Conservation (phyloP, 1,284 basidiomycete genomes). For the Puccinia novopanici region DNA sequence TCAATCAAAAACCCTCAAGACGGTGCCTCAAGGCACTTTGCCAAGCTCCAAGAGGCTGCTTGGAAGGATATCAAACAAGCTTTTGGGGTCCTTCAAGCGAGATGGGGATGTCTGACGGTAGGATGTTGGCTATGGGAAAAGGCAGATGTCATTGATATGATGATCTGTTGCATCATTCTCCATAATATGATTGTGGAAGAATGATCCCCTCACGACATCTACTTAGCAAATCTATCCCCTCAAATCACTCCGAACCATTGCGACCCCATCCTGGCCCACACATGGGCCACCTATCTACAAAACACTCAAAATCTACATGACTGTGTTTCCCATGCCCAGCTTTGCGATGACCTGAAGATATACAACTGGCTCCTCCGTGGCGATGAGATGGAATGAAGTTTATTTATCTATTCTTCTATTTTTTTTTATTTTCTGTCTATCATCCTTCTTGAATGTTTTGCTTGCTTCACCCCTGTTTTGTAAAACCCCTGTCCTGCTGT, state of each 20-base stretch:
- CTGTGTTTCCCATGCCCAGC: background rate
- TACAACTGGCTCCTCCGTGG: too few relatives aligned
- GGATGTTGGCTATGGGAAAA: slow-evolving; percentile 10
- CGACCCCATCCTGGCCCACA: background rate
- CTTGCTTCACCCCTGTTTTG: too few relatives aligned
- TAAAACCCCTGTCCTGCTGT: too few relatives aligned
- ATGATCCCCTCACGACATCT: background rate
- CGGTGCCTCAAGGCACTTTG: background rate
- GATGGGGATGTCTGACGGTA: background rate
- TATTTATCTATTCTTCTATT: too few relatives aligned
- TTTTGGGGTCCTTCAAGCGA: slow-evolving; percentile 26
- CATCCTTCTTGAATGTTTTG: too few relatives aligned
- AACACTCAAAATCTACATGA: slow-evolving; percentile 8
- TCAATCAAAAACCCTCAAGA: slow-evolving; percentile 23
- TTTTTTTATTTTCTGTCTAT: too few relatives aligned
- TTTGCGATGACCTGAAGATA: background rate
- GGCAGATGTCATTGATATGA: background rate
- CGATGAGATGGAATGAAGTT: too few relatives aligned
- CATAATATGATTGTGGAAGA: slow-evolving; percentile 21
- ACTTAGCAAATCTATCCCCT: background rate
- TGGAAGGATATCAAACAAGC: slow-evolving; percentile 14
- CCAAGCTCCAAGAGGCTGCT: slow-evolving; percentile 7
- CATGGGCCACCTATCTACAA: background rate
- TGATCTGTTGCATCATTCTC: slow-evolving; percentile 10
- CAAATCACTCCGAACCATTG: background rate